Conservation (phyloP, 2,329 filamentous ascomycete genomes). For the Penicillium sp. region DNA sequence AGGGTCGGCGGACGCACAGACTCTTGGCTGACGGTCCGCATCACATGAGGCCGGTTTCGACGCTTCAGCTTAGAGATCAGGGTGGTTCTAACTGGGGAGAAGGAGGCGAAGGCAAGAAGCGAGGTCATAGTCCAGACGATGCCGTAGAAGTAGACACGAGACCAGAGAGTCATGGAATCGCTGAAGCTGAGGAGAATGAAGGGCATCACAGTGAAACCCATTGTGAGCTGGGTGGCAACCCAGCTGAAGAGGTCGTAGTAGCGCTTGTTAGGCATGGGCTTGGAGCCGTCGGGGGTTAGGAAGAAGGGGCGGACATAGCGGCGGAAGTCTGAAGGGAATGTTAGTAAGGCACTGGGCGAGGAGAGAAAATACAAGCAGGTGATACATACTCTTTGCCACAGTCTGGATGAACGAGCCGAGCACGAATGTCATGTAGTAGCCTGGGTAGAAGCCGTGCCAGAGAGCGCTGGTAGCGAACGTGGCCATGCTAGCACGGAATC, state of each 20-base stretch:
- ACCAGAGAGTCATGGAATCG: slow-evolving; percentile 73
- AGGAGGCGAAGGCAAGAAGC: slow-evolving; percentile 71
- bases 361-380: not conserved
- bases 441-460: slow-evolving; percentile 98
- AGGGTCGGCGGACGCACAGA: slow-evolving; percentile 65
- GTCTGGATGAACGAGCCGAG: slow-evolving; percentile 90
- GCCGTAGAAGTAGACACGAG: slow-evolving; percentile 84
- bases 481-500: slow-evolving; percentile 88
- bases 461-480: slow-evolving; percentile 94
- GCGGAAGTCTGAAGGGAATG: slow-evolving; percentile 67
- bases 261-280: slow-evolving; percentile 68
- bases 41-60: slow-evolving; percentile 44
- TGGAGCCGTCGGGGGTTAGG: slow-evolving; percentile 71
- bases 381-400: slow-evolving; percentile 79
- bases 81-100: slow-evolving; percentile 64
- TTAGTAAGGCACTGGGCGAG: slow-evolving; percentile 12
- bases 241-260: slow-evolving; percentile 83
- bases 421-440: slow-evolving; percentile 90
- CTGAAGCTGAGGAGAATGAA: slow-evolving; percentile 79
- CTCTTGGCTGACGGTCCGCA: slow-evolving; percentile 57
- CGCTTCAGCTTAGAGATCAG: slow-evolving; percentile 61
- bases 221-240: slow-evolving; percentile 74
- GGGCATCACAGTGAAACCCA: slow-evolving; percentile 78
- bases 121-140: slow-evolving; percentile 65
- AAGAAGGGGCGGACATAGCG: slow-evolving; percentile 91